A percentile compares a stretch with the other conserved stretches of the same genome.
Conservation (phyloP, 1,139 yeast species). For the Geotrichum histeridarum region DNA sequence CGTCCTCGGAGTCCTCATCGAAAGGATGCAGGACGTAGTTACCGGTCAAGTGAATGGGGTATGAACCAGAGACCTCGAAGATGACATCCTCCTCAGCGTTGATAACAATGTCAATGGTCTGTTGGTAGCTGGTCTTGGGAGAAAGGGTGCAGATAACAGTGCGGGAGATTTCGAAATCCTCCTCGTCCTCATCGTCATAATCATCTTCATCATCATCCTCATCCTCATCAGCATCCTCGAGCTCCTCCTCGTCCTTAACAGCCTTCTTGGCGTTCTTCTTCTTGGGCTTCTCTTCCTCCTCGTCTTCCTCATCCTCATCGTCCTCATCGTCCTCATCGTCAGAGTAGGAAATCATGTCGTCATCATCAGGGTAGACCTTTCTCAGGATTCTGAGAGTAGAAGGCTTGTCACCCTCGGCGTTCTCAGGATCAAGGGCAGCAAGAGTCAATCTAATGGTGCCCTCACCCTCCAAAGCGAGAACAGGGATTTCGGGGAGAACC, state of each 20-base stretch:
- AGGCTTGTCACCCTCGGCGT: conserved; percentile 48
- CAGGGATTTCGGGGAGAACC: conserved; percentile 78
- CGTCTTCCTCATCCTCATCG: conserved; percentile 38
- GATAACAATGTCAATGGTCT: conserved; percentile 82
- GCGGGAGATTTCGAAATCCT: conserved; percentile 67
- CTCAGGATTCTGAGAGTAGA: conserved; percentile 22
- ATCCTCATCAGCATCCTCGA: conserved; percentile 26
- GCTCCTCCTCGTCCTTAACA: conserved; percentile 32
- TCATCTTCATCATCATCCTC: conserved; percentile 38
- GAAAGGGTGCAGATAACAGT: conserved; percentile 83
- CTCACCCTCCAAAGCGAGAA: conserved; percentile 79
- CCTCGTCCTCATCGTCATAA: conserved; percentile 50
- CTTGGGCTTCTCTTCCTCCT: conserved; percentile 37
- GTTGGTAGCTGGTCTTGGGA: conserved; percentile 76
- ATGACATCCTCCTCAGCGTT: conserved; percentile 90
- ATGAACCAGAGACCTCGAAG: conserved; percentile 94
- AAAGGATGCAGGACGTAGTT: conserved; percentile 94
- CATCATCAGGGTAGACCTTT: conserved; percentile 26
- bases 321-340: conserved; percentile 25
- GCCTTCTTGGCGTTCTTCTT: conserved; percentile 27
- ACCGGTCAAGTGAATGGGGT: conserved; percentile 88
- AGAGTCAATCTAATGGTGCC: conserved; percentile 86
- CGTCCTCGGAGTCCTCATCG: conserved; percentile 58
- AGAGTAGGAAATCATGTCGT: conserved; percentile 27
- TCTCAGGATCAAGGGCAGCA: conserved; percentile 84